A percentile compares a stretch with the other conserved stretches of the same genome.
phyloP scores from a whole-genome alignment of 768 basidiomycete species.

The Pholiota molesta region DNA sequence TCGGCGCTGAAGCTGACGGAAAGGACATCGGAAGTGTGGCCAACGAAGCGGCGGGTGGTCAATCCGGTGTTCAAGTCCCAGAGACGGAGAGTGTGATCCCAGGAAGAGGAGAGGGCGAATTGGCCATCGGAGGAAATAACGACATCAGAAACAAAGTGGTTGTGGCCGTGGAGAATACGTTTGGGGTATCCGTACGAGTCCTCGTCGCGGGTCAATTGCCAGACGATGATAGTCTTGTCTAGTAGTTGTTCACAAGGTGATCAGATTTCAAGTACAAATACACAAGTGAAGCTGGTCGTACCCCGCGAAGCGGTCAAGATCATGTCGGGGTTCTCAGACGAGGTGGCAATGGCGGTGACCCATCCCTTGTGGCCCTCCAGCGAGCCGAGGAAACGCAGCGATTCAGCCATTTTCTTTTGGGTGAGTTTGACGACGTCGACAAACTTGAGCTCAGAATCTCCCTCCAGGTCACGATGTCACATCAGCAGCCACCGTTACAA shows the following conservation, averaged over 20 bases:
- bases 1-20: conserved; percentile 99
- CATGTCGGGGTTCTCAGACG: conserved; percentile 98
- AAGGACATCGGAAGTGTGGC: conserved; percentile 96
- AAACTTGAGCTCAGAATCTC: conserved; percentile 29
- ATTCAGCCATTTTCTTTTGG: conserved; percentile 71
- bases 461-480: conserved; percentile 38
- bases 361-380: conserved; percentile 94
- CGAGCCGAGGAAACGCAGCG: conserved; percentile 89
- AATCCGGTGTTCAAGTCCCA: conserved; percentile 99
- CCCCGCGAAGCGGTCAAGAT: conserved; percentile 98
- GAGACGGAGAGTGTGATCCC: conserved; percentile 99
- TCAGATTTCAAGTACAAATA: conserved; percentile 17
- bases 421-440: conserved; percentile 31
- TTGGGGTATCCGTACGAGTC: conserved; percentile 95
- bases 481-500: conserved; percentile 63
- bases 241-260: conserved; percentile 28
- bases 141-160: conserved; percentile 98
- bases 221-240: conserved; percentile 99
- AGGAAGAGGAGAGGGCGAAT: conserved; percentile 98
- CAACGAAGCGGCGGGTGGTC: conserved; percentile 97
- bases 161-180: conserved; percentile 96
- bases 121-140: conserved; percentile 99
- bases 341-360: conserved; percentile 98
- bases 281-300: conserved; percentile 38
- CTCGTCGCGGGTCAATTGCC: conserved; percentile 95